These are phyloP conservation scores for Quercus dentata DNA, from an alignment of 306 rosid genomes.

Conservation along the genomic window DNA sequence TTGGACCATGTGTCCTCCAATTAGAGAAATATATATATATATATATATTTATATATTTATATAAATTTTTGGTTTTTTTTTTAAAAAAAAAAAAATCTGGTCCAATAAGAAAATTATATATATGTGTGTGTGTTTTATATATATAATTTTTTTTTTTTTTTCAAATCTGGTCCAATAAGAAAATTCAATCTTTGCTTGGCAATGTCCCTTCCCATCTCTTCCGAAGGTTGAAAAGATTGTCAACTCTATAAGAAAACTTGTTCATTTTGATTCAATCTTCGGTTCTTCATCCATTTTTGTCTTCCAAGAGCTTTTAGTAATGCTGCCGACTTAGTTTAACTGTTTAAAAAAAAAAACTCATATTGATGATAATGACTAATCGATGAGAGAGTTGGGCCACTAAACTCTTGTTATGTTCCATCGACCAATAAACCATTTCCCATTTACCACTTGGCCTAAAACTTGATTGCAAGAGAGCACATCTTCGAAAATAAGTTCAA, in stretches of 20 bases:
- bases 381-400: conserved; percentile 21
- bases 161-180: conserved; percentile 3
- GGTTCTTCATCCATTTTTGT: conserved; percentile 8
- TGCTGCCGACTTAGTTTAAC: conserved; percentile 5
- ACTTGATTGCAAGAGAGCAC: neutral
- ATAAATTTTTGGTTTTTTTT: neutral
- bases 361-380: conserved; percentile 19
- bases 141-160: neutral
- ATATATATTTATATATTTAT: neutral
- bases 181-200: conserved; percentile 2
- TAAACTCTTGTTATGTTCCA: conserved; percentile 2
- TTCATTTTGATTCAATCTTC: neutral
- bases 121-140: neutral
- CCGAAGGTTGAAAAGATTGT: conserved; percentile 8
- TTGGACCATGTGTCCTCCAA: conserved; percentile 29
- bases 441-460: conserved; percentile 24
- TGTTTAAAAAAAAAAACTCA: neutral
- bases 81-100: too few species aligned
- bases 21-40: neutral
- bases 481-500: neutral
- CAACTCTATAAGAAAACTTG: conserved; percentile 21
- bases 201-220: conserved; percentile 32
- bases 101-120: conserved; percentile 6
- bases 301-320: conserved; percentile 11
- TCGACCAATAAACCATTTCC: neutral